phyloP scores from a whole-genome alignment of 2,329 filamentous ascomycete species.

The Akanthomyces uredinophilus region DNA sequence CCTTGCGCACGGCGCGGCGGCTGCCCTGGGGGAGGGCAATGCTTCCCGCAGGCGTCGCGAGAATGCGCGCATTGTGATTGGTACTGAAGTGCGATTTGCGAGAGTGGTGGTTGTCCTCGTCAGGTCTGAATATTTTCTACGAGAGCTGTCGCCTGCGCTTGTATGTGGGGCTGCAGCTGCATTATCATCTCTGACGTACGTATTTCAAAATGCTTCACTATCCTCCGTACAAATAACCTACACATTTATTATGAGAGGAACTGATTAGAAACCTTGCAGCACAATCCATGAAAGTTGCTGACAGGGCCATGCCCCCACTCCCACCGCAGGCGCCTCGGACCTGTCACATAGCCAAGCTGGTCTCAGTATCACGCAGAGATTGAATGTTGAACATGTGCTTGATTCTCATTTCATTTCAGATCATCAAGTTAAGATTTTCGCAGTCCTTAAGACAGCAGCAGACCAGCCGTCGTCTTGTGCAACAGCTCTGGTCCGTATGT shows the following conservation, averaged over 20 bases:
- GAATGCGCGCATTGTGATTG: constrained; percentile 1
- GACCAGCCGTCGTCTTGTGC: constrained; percentile 33
- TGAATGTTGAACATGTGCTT: constrained; percentile 22
- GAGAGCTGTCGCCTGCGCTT: constrained; percentile 1
- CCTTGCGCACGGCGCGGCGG: not conserved
- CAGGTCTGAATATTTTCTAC: not conserved
- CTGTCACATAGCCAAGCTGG: not conserved
- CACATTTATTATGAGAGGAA: not conserved
- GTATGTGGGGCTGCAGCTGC: not conserved
- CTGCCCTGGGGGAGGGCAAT: not conserved
- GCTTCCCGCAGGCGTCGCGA: not conserved
- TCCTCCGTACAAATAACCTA: not conserved
- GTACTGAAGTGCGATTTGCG: not conserved
- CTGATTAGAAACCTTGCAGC: too few species aligned
- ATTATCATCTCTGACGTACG: constrained; percentile 8
- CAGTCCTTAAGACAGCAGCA: constrained; percentile 41
- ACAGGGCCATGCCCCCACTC: too few species aligned
- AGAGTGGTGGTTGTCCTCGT: not conserved
- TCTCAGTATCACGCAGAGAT: not conserved
- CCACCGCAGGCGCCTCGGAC: too few species aligned
- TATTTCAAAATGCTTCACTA: not conserved
- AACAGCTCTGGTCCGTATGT: constrained; percentile 30
- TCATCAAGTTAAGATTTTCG: constrained; percentile 38
- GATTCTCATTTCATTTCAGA: constrained; percentile 40
- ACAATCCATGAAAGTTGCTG: too few species aligned